Evolutionary conservation across 371 early-diverging fungal species (phyloP), one percentile per base, ranked within the genome.

Genomic region (Mortierella sp.): DNA sequence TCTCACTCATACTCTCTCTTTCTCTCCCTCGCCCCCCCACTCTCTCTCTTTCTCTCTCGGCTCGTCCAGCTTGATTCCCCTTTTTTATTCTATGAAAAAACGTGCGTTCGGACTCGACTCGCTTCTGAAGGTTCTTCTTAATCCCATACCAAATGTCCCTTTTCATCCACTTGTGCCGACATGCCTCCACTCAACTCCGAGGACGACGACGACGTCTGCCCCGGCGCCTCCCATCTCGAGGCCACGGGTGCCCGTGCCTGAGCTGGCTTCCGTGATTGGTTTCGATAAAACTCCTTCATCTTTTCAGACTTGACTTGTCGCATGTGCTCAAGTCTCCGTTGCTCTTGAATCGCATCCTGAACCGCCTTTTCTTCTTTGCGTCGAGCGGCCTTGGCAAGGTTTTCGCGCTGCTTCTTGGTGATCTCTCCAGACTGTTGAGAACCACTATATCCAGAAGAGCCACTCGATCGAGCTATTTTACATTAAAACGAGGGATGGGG

Each of bases 331-430:
- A 55, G 30, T 12, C 65, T 60, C 15, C 79, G 60, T 66, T 77
- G 62, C 52, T 72, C 79, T 57, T 77, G 79, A 5, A 69, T 5
- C 7, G 79, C 72, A 55, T 77, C 79, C 66, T 29, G 19, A 2
- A 72, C 72, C 0, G 73, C 73, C 63, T 72, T 77, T 45, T 77
- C 79, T 52, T 77, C 79, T 60, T 77, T 77, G 57, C 25, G 64
- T 53, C 68, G 68, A n/a, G 79, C 79, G 6, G 79, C 79, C 56
- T 68, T 72, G 43, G 79, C 79, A 16, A 72, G 45, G 23, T 77
- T 77, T 62, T 77, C 79, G 3, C 79, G 68, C 59, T 77, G 79
- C 70, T 77, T 77, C 47, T 77, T 77, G 58, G 64, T 72, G 37
- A 72, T n/a, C 28, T 68, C 72, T 55, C 57, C 60, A 21, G 72